phyloP scores from a whole-genome alignment of 2,329 filamentous ascomycete species.

The Alternaria triticina region DNA sequence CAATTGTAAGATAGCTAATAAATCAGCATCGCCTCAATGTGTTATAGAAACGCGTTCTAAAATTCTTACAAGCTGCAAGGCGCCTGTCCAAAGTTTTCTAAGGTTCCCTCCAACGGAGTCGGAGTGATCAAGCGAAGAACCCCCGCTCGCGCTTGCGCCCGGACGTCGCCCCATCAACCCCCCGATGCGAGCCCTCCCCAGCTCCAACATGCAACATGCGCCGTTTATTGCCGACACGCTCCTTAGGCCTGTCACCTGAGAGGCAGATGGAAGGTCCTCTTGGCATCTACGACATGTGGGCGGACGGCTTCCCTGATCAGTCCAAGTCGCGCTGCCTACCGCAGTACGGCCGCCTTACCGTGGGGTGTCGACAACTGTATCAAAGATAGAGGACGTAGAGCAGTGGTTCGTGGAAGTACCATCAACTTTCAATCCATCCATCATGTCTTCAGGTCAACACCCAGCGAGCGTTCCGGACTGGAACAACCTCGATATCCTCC shows the following conservation, averaged over 20 bases:
- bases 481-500: slow-evolving; percentile 66
- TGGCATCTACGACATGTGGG: slow-evolving; percentile 12
- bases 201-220: slow-evolving; percentile 7
- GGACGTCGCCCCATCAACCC: slow-evolving; percentile 13
- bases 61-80: background rate
- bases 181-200: slow-evolving; percentile 16
- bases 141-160: slow-evolving; percentile 12
- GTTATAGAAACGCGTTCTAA: background rate
- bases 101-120: background rate
- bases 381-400: background rate
- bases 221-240: slow-evolving; percentile 7
- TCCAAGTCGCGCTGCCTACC: slow-evolving; percentile 8
- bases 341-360: background rate
- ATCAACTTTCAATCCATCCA: slow-evolving; percentile 7
- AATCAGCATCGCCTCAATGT: background rate
- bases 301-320: slow-evolving; percentile 32
- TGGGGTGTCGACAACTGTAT: slow-evolving; percentile 6
- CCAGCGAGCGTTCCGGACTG: slow-evolving; percentile 59
- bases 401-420: background rate
- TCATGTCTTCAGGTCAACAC: slow-evolving; percentile 29
- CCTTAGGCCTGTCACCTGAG: slow-evolving; percentile 10
- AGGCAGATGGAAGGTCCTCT: slow-evolving; percentile 9
- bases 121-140: background rate
- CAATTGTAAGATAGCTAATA: background rate
- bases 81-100: background rate